Evolutionary conservation across 2,329 filamentous ascomycete species (phyloP).

Genomic region (Septoria petroselini): DNA sequence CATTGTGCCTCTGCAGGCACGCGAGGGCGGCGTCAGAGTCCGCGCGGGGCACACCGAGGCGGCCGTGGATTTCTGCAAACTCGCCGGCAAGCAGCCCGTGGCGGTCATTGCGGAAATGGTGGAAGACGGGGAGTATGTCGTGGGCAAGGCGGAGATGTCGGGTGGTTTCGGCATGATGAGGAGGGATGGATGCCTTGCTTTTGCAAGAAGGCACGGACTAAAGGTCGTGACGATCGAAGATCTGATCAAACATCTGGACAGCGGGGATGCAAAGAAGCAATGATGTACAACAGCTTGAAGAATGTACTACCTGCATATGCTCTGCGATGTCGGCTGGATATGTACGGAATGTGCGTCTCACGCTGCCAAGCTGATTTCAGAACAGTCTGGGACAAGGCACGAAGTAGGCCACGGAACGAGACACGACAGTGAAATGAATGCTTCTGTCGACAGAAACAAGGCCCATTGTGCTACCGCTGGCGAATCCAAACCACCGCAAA

Average conservation of each 20-base stretch:
- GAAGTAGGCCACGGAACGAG: no score
- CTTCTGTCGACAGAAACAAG: no score
- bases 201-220: constrained; percentile 83
- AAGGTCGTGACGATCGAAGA: constrained; percentile 96
- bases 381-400: no score
- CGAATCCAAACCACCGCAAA: no score
- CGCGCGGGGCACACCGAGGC: constrained; percentile 90
- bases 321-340: constrained; percentile 1
- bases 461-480: no score
- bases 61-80: constrained; percentile 79
- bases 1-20: constrained; percentile 78
- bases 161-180: constrained; percentile 82
- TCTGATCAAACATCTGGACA: constrained; percentile 72
- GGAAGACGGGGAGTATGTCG: constrained; percentile 72
- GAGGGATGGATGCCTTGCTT: constrained; percentile 79
- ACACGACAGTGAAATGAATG: no score
- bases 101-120: constrained; percentile 91
- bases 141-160: constrained; percentile 62
- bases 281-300: constrained; percentile 3
- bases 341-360: no score
- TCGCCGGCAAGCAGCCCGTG: constrained; percentile 73
- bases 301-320: constrained; percentile 11
- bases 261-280: constrained; percentile 18
- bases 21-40: constrained; percentile 74
- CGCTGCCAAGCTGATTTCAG: no score